A percentile compares a stretch with the other conserved stretches of the same genome.
phyloP scores from a whole-genome alignment of 2,329 filamentous ascomycete species.

The Botrytis hyacinthi region DNA sequence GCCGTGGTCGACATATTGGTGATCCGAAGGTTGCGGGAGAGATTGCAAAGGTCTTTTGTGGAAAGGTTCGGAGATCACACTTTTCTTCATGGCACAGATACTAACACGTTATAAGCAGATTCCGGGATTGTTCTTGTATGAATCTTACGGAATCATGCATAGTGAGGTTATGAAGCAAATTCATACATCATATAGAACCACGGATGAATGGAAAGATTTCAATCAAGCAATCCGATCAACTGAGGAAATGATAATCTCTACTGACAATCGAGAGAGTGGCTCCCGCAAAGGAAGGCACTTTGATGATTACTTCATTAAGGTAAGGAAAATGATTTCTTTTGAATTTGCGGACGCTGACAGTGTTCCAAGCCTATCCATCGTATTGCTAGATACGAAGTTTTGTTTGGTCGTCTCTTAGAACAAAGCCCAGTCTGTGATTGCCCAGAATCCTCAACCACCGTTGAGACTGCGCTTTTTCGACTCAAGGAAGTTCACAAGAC shows the following conservation, averaged over 20 bases:
- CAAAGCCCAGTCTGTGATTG: constrained; percentile 83
- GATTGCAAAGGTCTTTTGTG: constrained; percentile 59
- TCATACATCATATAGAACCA: constrained; percentile 62
- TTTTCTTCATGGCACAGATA: neutral
- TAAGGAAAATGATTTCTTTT: constrained; percentile 36
- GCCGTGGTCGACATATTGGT: constrained; percentile 49
- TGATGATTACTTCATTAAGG: constrained; percentile 87
- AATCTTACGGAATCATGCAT: constrained; percentile 89
- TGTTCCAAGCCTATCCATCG: constrained; percentile 76
- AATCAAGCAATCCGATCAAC: constrained; percentile 84
- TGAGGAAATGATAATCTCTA: constrained; percentile 69
- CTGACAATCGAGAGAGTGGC: constrained; percentile 60
- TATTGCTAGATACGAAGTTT: constrained; percentile 83
- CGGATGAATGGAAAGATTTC: constrained; percentile 74
- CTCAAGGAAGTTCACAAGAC: constrained; percentile 73
- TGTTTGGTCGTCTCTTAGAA: constrained; percentile 81
- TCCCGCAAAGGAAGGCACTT: constrained; percentile 77
- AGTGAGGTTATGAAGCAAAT: constrained; percentile 81
- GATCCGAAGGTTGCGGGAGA: constrained; percentile 60
- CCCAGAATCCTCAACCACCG: constrained; percentile 74
- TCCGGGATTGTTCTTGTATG: constrained; percentile 79
- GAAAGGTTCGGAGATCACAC: constrained; percentile 47
- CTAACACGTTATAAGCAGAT: constrained; percentile 53
- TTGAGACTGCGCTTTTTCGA: constrained; percentile 69
- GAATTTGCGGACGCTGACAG: constrained; percentile 18